phyloP scores from a whole-genome alignment of 257 asterid species.

The Rehmannia glutinosa region DNA sequence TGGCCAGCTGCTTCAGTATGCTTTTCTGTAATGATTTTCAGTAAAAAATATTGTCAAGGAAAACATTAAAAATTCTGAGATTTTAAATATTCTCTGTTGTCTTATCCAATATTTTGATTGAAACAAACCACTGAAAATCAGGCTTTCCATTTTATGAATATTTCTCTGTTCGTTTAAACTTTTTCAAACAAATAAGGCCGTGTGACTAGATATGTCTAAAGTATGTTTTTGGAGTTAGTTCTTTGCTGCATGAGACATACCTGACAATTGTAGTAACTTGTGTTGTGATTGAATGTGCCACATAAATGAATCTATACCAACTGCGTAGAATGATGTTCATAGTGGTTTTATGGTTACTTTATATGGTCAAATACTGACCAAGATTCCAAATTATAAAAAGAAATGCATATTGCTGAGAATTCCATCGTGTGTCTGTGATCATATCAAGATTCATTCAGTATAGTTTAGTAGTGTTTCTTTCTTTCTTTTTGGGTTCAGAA shows the following conservation, averaged over 20 bases:
- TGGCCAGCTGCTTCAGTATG: not conserved
- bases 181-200: too few relatives aligned
- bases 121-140: not conserved
- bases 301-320: not conserved
- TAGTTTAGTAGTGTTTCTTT: too few relatives aligned
- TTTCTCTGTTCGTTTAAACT: too few relatives aligned
- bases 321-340: not conserved
- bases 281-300: not conserved
- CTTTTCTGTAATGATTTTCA: not conserved
- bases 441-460: too few relatives aligned
- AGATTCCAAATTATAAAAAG: too few relatives aligned
- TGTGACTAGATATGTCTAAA: too few relatives aligned
- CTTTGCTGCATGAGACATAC: not conserved
- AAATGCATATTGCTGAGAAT: too few relatives aligned
- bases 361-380: too few relatives aligned
- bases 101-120: not conserved
- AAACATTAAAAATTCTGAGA: not conserved
- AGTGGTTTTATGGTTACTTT: not conserved
- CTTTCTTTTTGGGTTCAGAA: too few relatives aligned
- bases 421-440: too few relatives aligned
- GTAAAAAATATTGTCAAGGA: not conserved
- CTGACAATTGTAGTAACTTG: not conserved
- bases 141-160: too few relatives aligned
- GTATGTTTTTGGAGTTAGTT: too few relatives aligned
- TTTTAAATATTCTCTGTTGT: not conserved